Conservation (phyloP, 2,329 filamentous ascomycete genomes). For the Fusarium praegraminearum region DNA sequence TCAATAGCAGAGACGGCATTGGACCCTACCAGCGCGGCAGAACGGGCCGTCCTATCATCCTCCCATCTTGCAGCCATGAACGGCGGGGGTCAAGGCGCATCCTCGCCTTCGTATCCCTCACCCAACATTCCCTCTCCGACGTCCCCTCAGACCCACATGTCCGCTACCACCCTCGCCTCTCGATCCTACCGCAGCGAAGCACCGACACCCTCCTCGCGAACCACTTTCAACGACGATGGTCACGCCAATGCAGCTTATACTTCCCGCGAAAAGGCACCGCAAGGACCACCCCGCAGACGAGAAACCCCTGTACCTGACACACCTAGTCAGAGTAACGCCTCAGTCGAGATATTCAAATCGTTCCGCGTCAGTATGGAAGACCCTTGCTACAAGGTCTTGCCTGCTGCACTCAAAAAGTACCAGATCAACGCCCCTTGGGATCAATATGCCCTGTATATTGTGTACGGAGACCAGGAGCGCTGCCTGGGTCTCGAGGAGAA, state of each 20-base stretch:
- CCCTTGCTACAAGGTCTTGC: conserved; percentile 95
- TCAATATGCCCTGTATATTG: conserved; percentile 97
- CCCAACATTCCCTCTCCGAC: conserved; percentile 78
- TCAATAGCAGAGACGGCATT: conserved; percentile 72
- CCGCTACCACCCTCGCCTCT: conserved; percentile 69
- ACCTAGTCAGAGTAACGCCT: conserved; percentile 66
- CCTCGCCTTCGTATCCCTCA: conserved; percentile 68
- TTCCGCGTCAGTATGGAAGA: conserved; percentile 99
- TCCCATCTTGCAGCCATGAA: conserved; percentile 79
- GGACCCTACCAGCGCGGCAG: conserved; percentile 76
- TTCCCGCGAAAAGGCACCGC: conserved; percentile 49
- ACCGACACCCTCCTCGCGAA: conserved; percentile 65
- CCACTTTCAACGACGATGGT: conserved; percentile 67
- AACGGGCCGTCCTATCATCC: conserved; percentile 74
- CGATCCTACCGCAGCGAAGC: conserved; percentile 71
- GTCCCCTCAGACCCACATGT: conserved; percentile 69
- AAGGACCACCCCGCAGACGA: conserved; percentile 65
- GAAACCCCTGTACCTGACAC: conserved; percentile 74
- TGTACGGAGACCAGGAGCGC: conserved; percentile 97
- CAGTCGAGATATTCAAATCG: conserved; percentile 97
- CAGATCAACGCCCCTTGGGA: conserved; percentile 98
- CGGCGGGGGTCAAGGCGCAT: conserved; percentile 67
- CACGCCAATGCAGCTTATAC: conserved; percentile 46
- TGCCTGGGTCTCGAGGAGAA: conserved; percentile 93
- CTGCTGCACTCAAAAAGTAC: conserved; percentile 96